These are phyloP conservation scores for Trichosanthes truncata DNA, from an alignment of 306 rosid species.

Conservation along the genomic window DNA sequence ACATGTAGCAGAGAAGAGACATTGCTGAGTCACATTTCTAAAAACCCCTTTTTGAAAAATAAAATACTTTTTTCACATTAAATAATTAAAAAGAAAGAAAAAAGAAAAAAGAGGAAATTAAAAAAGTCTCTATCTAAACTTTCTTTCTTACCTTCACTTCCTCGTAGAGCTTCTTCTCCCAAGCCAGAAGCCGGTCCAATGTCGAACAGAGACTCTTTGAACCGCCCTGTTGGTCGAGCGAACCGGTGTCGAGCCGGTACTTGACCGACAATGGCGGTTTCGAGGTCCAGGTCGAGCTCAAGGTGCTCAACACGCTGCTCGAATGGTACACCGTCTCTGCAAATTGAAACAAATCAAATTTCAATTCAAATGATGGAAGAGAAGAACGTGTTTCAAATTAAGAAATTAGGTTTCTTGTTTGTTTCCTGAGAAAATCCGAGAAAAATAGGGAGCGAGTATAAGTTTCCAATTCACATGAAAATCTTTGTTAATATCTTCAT, in stretches of 20 bases:
- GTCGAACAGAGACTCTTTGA: conserved; percentile 77
- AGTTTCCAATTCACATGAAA: not conserved
- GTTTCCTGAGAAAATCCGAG: conserved; percentile 9
- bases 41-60: not conserved
- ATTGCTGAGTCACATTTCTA: conserved; percentile 4
- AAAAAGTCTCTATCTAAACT: not conserved
- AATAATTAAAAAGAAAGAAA: not conserved
- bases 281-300: conserved; percentile 96
- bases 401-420: conserved; percentile 4
- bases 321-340: conserved; percentile 97
- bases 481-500: not conserved
- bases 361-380: not conserved
- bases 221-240: conserved; percentile 53
- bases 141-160: conserved; percentile 71
- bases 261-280: conserved; percentile 90
- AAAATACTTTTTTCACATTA: not conserved
- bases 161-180: conserved; percentile 96
- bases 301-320: conserved; percentile 65
- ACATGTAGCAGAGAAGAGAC: conserved; percentile 5
- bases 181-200: conserved; percentile 80
- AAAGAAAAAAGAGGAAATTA: not conserved
- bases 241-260: conserved; percentile 62
- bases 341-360: not conserved
- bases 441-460: not conserved
- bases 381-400: not conserved